Evolutionary conservation across 805 yeast genomes (phyloP).

Genomic region (Debaryomyces maramus): DNA sequence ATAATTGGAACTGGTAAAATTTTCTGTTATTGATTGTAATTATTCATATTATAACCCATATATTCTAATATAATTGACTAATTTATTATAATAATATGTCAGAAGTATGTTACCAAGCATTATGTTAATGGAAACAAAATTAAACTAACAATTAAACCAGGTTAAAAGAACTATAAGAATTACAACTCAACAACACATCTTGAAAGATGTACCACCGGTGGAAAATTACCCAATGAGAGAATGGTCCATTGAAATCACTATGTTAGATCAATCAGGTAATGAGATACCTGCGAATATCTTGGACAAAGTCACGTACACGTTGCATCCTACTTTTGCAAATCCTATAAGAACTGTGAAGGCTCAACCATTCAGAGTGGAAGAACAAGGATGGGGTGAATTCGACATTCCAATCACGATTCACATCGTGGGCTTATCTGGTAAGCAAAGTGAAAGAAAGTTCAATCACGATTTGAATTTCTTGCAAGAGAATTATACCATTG

Average conservation of each 20-base stretch:
- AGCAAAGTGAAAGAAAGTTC: slow-evolving; percentile 83
- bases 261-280: slow-evolving; percentile 77
- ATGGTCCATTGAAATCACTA: slow-evolving; percentile 79
- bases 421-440: slow-evolving; percentile 61
- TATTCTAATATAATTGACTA: background rate
- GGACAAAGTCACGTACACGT: slow-evolving; percentile 88
- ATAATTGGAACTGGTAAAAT: slow-evolving; percentile 1
- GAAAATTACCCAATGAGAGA: slow-evolving; percentile 93
- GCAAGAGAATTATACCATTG: slow-evolving; percentile 72
- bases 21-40: background rate
- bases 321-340: slow-evolving; percentile 93
- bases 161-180: slow-evolving; percentile 86
- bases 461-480: slow-evolving; percentile 87
- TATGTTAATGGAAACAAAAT: no score
- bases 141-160: slow-evolving; percentile 27
- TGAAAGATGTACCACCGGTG: slow-evolving; percentile 79
- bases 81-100: slow-evolving; percentile 14
- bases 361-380: slow-evolving; percentile 84
- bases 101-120: slow-evolving; percentile 19
- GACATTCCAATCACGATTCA: slow-evolving; percentile 80
- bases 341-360: slow-evolving; percentile 80
- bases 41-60: slow-evolving; percentile 1
- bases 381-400: slow-evolving; percentile 98
- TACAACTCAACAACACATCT: slow-evolving; percentile 79
- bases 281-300: slow-evolving; percentile 84